Percentiles rank a stretch among this genome's conserved stretches.
Conservation (phyloP, 257 asterid genomes). For the Ocimum tenuiflorum region DNA sequence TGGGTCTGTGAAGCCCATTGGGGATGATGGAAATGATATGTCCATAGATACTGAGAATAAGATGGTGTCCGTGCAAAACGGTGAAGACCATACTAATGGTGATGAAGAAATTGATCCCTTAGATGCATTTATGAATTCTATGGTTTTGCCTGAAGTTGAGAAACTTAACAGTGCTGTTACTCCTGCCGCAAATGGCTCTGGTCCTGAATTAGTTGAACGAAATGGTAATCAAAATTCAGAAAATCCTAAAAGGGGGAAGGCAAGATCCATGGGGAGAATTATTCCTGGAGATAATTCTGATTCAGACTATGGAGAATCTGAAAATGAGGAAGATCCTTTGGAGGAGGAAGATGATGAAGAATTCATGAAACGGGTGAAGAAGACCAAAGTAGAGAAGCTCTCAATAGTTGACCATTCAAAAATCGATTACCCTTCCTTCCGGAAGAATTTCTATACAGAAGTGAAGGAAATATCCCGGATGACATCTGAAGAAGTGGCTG, state of each 20-base stretch:
- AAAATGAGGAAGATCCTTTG: conserved; percentile 45
- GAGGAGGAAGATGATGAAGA: conserved; percentile 91
- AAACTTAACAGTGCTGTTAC: conserved; percentile 42
- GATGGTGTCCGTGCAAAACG: conserved; percentile 32
- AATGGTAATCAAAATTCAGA: conserved; percentile 30
- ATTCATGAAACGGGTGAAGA: conserved; percentile 81
- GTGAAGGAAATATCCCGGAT: conserved; percentile 69
- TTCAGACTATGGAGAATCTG: conserved; percentile 54
- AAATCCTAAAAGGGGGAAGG: conserved; percentile 31
- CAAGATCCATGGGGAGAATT: conserved; percentile 60
- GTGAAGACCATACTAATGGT: conserved; percentile 24
- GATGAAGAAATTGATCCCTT: conserved; percentile 80
- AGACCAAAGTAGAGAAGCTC: conserved; percentile 79
- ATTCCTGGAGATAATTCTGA: conserved; percentile 80
- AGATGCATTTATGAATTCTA: conserved; percentile 80
- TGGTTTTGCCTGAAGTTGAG: conserved; percentile 87
- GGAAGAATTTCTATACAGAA: conserved; percentile 80
- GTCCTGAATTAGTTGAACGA: conserved; percentile 26
- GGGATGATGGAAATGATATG: conserved; percentile 33
- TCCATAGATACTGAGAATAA: conserved; percentile 32
- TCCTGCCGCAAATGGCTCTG: conserved; percentile 28
- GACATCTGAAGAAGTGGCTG: conserved; percentile 68
- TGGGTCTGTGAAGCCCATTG: conserved; percentile 28
- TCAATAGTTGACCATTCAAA: conserved; percentile 80
- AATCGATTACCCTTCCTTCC: conserved; percentile 59